Evolutionary conservation across 192 early-diverging fungal genomes (phyloP).

Genomic region (Backusella australiensis): DNA sequence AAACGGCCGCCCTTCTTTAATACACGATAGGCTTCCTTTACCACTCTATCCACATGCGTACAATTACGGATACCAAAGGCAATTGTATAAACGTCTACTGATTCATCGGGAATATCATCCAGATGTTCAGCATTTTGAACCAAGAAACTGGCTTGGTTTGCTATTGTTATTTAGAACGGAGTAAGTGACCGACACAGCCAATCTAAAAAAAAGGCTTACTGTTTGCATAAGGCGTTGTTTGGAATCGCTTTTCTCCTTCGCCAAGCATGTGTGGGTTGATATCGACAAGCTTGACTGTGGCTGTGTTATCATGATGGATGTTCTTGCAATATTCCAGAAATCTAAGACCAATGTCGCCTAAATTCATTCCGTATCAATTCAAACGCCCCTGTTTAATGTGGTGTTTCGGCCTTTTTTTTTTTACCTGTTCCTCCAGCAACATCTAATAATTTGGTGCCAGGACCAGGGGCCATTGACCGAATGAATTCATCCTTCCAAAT

Average conservation of each 20-base stretch:
- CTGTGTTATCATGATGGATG: conserved; percentile 58
- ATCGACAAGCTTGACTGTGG: conserved; percentile 86
- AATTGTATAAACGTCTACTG: conserved; percentile 93
- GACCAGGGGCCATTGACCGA: conserved; percentile 73
- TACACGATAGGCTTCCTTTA: conserved; percentile 90
- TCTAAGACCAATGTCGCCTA: conserved; percentile 92
- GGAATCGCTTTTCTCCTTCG: conserved; percentile 78
- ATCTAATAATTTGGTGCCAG: conserved; percentile 84
- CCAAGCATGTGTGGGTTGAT: conserved; percentile 97
- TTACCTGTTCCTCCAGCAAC: conserved; percentile 96
- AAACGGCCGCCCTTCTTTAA: conserved; percentile 95
- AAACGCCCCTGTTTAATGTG: background rate
- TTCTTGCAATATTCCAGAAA: conserved; percentile 84
- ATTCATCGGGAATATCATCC: conserved; percentile 65
- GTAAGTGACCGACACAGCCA: conserved; percentile 14
- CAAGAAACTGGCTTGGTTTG: conserved; percentile 66
- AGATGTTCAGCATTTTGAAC: conserved; percentile 92
- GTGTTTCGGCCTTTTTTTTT: background rate
- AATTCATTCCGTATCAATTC: background rate
- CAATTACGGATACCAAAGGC: conserved; percentile 99
- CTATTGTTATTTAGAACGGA: conserved; percentile 26
- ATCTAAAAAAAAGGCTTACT: conserved; percentile 35
- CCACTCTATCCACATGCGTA: conserved; percentile 86
- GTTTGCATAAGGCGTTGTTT: conserved; percentile 46
- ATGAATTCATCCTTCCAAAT: conserved; percentile 98